Evolutionary conservation across 345 rosid species (phyloP).

Genomic region (Dipteronia sinensis): DNA sequence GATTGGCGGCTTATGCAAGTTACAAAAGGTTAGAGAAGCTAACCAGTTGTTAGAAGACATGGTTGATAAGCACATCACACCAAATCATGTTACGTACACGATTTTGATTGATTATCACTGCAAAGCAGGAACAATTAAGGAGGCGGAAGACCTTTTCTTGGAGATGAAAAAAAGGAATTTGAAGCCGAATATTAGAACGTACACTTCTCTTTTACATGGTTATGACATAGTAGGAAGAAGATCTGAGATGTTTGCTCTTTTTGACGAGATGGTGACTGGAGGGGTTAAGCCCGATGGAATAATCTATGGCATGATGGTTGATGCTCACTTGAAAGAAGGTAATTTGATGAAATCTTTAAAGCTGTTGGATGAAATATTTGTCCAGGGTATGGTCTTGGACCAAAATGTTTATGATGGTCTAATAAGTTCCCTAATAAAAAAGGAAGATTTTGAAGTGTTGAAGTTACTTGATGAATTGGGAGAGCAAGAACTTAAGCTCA

Average conservation of each 20-base stretch:
- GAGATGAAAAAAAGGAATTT: conserved; percentile 57
- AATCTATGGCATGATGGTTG: conserved; percentile 50
- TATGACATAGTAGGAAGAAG: conserved; percentile 44
- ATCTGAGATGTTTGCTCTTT: conserved; percentile 51
- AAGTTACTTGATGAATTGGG: conserved; percentile 39
- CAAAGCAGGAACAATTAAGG: conserved; percentile 54
- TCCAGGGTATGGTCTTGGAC: conserved; percentile 43
- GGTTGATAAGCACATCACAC: conserved; percentile 40
- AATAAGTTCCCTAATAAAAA: conserved; percentile 31
- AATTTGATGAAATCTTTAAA: conserved; percentile 42
- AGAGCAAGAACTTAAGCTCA: conserved; percentile 46
- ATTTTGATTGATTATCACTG: conserved; percentile 67
- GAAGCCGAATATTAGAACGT: conserved; percentile 55
- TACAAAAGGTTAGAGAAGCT: conserved; percentile 42
- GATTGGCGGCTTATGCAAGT: conserved; percentile 64
- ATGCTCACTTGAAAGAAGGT: conserved; percentile 58
- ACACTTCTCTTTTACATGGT: conserved; percentile 63
- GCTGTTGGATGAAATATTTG: conserved; percentile 52
- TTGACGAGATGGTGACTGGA: conserved; percentile 57
- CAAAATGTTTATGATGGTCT: conserved; percentile 28
- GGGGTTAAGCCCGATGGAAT: conserved; percentile 69
- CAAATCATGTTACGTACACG: conserved; percentile 68
- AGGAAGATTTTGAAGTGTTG: conserved; percentile 24
- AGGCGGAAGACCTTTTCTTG: conserved; percentile 58
- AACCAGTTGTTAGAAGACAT: conserved; percentile 46